Base-by-base conservation (phyloP, 768 basidiomycete species). In the Neoboletus brunneissimus region DNA sequence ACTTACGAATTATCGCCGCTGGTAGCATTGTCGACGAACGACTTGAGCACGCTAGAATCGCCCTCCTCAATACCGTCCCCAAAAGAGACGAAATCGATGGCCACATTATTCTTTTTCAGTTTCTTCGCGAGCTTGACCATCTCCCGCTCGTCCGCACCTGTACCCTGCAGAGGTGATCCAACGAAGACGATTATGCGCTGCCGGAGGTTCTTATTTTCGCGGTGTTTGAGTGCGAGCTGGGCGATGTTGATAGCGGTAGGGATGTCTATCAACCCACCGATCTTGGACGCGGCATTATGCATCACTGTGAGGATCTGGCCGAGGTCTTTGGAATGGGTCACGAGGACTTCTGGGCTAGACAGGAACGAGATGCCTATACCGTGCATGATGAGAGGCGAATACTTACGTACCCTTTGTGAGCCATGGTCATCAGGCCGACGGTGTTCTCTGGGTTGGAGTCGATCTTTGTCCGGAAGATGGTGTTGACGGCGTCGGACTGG, bases 71-170 rank as follows among this genome's bases (percentile, higher is more conserved):
- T 89, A 6, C 86, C 90, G 64, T 96, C 95, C 1, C 96, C 96
- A 72, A 93, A 98, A 6, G 83, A 83, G 29, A 98, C 78, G 49
- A 98, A 79, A 72, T 99, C 97, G 25, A 98, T 81, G 1, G 95
- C 91, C 42, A 99, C 94, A 65, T 98, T 99, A 72, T 98, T 98
- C 86, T 99, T 99, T 81, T 98, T 98, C 59, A 99, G 79, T 73
- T 94, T 97, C 80, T 95, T 97, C 11, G 95, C 97, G 35, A 99
- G 82, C 70, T 86, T 88, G 63, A 90, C 77, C 82, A 95, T 87
- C 52, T 80, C 79, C 63, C 88, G 86, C 68, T 92, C 89, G 56
- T 91, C 87, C 12, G 87, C 83, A 9, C 79, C 86, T 31, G 76
- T 69, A 31, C 84, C 87, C 22, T 82, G 79, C n/a, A 94, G 73